A percentile compares a stretch with the other conserved stretches of the same genome.
Evolutionary conservation across 371 early-diverging fungal genomes (phyloP).

Genomic region (Rhizopus sp.): DNA sequence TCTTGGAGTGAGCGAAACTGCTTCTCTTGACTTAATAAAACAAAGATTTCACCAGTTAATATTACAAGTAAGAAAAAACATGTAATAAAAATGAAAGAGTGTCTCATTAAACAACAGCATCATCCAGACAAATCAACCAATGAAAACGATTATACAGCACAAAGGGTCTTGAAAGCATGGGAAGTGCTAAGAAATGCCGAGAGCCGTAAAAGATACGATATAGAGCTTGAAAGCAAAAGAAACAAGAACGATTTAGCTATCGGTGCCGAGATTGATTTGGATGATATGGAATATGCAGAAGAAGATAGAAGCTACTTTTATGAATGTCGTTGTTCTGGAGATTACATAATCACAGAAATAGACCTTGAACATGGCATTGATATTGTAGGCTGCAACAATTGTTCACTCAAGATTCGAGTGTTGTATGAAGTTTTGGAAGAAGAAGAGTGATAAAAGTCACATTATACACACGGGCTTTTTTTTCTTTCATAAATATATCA

Average conservation of each 20-base stretch:
- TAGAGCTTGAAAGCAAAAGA: constrained; percentile 41
- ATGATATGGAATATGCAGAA: constrained; percentile 46
- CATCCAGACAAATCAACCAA: constrained; percentile 51
- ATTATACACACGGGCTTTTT: background rate
- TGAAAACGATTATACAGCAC: constrained; percentile 19
- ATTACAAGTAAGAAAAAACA: constrained; percentile 33
- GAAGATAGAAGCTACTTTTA: constrained; percentile 26
- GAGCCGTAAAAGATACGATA: constrained; percentile 44
- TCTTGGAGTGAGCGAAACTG: constrained; percentile 40
- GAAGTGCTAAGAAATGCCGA: constrained; percentile 35
- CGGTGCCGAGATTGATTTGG: constrained; percentile 49
- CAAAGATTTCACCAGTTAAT: constrained; percentile 50
- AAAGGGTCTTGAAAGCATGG: constrained; percentile 52
- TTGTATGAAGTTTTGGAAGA: constrained; percentile 54
- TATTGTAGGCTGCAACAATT: constrained; percentile 51
- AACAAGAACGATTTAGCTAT: constrained; percentile 29
- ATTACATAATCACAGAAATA: constrained; percentile 51
- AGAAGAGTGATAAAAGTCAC: background rate
- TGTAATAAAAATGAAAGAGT: constrained; percentile 1
- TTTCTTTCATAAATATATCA: background rate
- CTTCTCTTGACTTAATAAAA: constrained; percentile 45
- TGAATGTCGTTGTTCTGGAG: constrained; percentile 59
- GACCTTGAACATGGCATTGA: constrained; percentile 54
- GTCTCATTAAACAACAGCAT: constrained; percentile 25
- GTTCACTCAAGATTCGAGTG: constrained; percentile 56